A percentile compares a stretch with the other conserved stretches of the same genome.
phyloP scores from a whole-genome alignment of 768 basidiomycete genomes.

The Suillus occidentalis region DNA sequence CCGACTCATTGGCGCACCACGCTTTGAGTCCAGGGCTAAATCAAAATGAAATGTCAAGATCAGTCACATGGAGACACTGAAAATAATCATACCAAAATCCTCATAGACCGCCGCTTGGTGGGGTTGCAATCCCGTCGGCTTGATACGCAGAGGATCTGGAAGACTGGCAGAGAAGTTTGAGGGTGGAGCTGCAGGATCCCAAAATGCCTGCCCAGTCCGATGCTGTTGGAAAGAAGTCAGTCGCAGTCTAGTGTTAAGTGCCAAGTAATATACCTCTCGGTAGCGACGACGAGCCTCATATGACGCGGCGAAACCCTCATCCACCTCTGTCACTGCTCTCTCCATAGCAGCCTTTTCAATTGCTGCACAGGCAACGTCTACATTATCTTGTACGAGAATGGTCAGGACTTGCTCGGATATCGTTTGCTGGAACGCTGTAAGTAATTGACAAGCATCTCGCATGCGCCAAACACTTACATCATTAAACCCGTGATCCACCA shows the following conservation, averaged over 20 bases:
- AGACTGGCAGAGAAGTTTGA: conserved; percentile 70
- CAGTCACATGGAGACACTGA: conserved; percentile 4
- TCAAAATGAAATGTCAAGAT: conserved; percentile 12
- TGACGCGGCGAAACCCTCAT: conserved; percentile 80
- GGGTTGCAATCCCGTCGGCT: conserved; percentile 75
- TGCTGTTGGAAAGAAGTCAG: conserved; percentile 39
- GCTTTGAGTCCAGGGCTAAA: conserved; percentile 56
- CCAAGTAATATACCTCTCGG: conserved; percentile 60
- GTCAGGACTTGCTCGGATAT: conserved; percentile 79
- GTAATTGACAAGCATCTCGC: conserved; percentile 8
- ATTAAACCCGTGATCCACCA: conserved; percentile 85
- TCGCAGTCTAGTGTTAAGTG: not conserved
- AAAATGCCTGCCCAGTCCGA: conserved; percentile 76
- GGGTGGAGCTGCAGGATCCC: conserved; percentile 77
- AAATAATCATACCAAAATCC: conserved; percentile 70
- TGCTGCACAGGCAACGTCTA: conserved; percentile 89
- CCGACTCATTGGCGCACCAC: conserved; percentile 51
- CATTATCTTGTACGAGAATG: conserved; percentile 86
- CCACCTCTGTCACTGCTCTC: conserved; percentile 87
- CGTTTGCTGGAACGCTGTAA: conserved; percentile 46
- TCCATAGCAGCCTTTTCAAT: conserved; percentile 99
- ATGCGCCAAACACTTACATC: conserved; percentile 51
- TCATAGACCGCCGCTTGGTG: conserved; percentile 91
- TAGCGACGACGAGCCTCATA: conserved; percentile 86
- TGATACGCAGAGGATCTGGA: conserved; percentile 88